A percentile compares a stretch with the other conserved stretches of the same genome.
These are phyloP conservation scores for Aspergillus terreus DNA, from an alignment of 2,329 filamentous ascomycete genomes.

Conservation along the genomic window DNA sequence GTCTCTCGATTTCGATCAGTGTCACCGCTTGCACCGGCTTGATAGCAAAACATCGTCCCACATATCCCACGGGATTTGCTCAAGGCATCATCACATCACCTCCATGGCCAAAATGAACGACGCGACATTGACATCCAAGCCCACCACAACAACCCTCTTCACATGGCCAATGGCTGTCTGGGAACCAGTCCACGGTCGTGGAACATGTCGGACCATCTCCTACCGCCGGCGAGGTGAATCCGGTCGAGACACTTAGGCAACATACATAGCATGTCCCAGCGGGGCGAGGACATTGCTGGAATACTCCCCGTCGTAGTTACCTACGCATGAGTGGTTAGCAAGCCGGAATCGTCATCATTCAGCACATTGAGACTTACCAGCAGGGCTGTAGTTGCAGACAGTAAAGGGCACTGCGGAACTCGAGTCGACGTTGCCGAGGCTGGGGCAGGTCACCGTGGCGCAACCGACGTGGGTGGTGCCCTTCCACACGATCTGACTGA, in stretches of 20 bases:
- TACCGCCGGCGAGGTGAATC: constrained; percentile 4
- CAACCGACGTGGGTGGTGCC: constrained; percentile 61
- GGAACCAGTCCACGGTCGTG: constrained; percentile 1
- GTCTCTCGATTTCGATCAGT: constrained; percentile 7
- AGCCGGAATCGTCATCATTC: constrained; percentile 19
- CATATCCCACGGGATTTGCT: background rate
- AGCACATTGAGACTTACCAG: constrained; percentile 55
- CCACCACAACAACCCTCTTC: background rate
- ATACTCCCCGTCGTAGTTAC: constrained; percentile 56
- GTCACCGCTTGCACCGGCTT: constrained; percentile 5
- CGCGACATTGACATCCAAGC: background rate
- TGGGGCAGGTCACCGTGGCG: constrained; percentile 46
- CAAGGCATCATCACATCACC: background rate
- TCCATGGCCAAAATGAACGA: background rate
- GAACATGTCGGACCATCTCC: background rate
- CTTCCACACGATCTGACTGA: constrained; percentile 72
- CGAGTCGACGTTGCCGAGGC: constrained; percentile 40
- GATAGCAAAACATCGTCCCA: constrained; percentile 2
- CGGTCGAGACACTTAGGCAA: constrained; percentile 20
- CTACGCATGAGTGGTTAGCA: constrained; percentile 25
- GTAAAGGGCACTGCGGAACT: constrained; percentile 61
- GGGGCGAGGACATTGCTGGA: constrained; percentile 49
- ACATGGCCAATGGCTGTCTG: background rate
- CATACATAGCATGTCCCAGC: constrained; percentile 33
- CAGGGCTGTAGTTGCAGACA: constrained; percentile 80